phyloP scores from a whole-genome alignment of 345 rosid genomes.

The Lenwebbia sp. region DNA sequence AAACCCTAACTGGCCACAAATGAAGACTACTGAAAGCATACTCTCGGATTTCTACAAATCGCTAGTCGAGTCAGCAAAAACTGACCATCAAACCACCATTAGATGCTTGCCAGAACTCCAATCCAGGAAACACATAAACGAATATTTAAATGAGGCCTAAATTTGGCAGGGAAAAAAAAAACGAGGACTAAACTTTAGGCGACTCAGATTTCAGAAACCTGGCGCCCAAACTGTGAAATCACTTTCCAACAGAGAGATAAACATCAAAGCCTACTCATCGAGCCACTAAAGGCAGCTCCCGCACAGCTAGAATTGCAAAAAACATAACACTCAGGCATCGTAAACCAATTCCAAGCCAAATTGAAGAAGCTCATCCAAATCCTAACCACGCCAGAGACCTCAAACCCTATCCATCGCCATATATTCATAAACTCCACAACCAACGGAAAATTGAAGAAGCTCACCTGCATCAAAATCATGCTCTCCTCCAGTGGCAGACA shows the following conservation, averaged over 20 bases:
- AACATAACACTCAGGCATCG: background rate
- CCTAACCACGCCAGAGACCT: background rate
- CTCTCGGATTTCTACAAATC: background rate
- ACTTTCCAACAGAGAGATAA: background rate
- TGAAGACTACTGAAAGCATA: background rate
- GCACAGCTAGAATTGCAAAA: background rate
- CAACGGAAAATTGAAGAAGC: background rate
- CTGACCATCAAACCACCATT: background rate
- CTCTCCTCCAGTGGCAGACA: slow-evolving; percentile 97
- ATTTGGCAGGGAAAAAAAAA: too few species aligned
- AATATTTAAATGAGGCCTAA: background rate
- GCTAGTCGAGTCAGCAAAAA: background rate
- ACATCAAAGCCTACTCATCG: background rate
- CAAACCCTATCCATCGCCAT: background rate
- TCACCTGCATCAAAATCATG: slow-evolving; percentile 85
- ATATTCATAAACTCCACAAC: background rate
- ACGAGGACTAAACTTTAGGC: background rate
- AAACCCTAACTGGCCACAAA: background rate
- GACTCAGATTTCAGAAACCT: background rate
- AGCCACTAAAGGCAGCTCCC: background rate
- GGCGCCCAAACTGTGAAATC: background rate
- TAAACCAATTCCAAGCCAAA: background rate
- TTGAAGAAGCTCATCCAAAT: background rate
- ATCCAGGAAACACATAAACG: background rate
- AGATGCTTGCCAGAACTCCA: background rate